These are phyloP conservation scores for Candida ulmi DNA, from an alignment of 805 yeast genomes.

Conservation along the genomic window DNA sequence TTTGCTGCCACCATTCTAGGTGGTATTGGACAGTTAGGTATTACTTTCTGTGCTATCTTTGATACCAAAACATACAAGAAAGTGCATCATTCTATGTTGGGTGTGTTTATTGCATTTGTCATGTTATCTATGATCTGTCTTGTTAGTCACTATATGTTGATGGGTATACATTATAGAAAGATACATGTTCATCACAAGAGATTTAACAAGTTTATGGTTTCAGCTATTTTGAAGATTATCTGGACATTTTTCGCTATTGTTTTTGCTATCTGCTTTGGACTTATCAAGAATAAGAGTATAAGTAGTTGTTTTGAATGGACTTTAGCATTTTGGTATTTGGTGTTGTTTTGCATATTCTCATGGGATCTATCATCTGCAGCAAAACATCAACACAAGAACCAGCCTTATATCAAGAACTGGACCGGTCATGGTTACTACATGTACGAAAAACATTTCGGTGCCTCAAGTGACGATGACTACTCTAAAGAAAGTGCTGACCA, in stretches of 20 bases:
- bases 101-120: conserved; percentile 61
- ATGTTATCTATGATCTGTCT: conserved; percentile 47
- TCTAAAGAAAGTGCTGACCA: neutral
- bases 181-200: conserved; percentile 26
- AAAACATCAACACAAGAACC: conserved; percentile 22
- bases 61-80: conserved; percentile 51
- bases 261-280: conserved; percentile 68
- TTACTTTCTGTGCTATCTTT: conserved; percentile 68
- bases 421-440: conserved; percentile 17
- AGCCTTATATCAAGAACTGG: conserved; percentile 21
- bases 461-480: conserved; percentile 3
- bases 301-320: conserved; percentile 70
- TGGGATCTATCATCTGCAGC: conserved; percentile 69
- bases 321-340: conserved; percentile 79
- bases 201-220: conserved; percentile 41
- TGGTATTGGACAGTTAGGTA: conserved; percentile 61
- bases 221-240: conserved; percentile 45
- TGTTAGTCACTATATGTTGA: conserved; percentile 37
- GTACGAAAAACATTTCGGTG: conserved; percentile 17
- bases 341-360: conserved; percentile 55
- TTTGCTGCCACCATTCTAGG: conserved; percentile 40
- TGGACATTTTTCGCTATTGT: conserved; percentile 67
- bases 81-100: conserved; percentile 65
- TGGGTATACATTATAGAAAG: conserved; percentile 40
- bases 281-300: conserved; percentile 24